Evolutionary conservation across 2,329 filamentous ascomycete genomes (phyloP).

Genomic region (Nemania serpens): DNA sequence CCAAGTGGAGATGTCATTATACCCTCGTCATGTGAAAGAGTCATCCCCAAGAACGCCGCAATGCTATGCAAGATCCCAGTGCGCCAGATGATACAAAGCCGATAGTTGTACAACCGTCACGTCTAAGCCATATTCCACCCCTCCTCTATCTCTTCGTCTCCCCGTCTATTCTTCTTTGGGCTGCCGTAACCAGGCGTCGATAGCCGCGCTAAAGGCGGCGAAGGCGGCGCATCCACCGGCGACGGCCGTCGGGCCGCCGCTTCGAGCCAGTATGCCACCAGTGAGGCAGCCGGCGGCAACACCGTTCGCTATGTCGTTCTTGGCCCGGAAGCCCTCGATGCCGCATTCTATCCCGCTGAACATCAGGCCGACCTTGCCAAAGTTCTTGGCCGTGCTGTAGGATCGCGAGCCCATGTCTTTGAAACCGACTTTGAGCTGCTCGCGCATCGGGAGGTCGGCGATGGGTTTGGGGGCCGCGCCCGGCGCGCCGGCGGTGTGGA

Average conservation of each 20-base stretch:
- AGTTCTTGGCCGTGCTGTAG: conserved; percentile 87
- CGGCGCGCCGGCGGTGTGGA: conserved; percentile 54
- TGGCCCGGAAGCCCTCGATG: conserved; percentile 88
- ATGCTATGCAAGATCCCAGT: conserved; percentile 31
- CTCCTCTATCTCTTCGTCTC: background rate
- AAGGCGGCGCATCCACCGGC: conserved; percentile 89
- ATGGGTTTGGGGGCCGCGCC: conserved; percentile 49
- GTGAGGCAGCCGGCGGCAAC: conserved; percentile 88
- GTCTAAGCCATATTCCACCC: background rate
- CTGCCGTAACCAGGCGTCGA: conserved; percentile 89
- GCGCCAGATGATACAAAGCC: conserved; percentile 27
- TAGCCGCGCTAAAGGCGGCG: conserved; percentile 88
- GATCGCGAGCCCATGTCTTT: conserved; percentile 92
- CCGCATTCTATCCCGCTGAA: conserved; percentile 95
- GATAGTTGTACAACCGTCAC: conserved; percentile 17
- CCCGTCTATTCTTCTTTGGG: conserved; percentile 62
- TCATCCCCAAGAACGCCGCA: conserved; percentile 25
- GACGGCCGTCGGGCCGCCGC: conserved; percentile 87
- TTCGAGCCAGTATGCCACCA: conserved; percentile 83
- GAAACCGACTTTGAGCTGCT: conserved; percentile 85
- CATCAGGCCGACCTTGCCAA: conserved; percentile 88
- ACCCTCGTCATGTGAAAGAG: conserved; percentile 6
- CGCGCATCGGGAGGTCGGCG: conserved; percentile 73
- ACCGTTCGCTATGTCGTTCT: conserved; percentile 91
- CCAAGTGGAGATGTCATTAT: conserved; percentile 35